phyloP scores from a whole-genome alignment of 1,139 yeast species.

The Taphrina confusa region DNA sequence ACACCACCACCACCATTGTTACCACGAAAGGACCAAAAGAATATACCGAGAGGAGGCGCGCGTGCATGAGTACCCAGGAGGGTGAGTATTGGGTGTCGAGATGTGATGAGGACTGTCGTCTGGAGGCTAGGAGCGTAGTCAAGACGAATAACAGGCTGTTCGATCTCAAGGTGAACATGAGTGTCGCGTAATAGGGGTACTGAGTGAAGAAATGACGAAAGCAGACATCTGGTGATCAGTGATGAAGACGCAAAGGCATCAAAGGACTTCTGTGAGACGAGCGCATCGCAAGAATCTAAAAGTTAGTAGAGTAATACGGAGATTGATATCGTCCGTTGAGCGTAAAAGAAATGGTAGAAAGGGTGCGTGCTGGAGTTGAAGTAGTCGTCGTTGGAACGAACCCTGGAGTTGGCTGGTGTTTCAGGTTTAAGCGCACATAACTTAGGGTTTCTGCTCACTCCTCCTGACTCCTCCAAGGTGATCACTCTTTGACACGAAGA shows the following conservation, averaged over 20 bases:
- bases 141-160: background rate
- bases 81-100: too few relatives aligned
- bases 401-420: background rate
- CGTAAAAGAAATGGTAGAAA: background rate
- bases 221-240: background rate
- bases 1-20: conserved; percentile 14
- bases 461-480: too few relatives aligned
- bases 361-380: background rate
- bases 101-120: background rate
- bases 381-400: background rate
- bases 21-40: conserved; percentile 6
- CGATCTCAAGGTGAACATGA: background rate
- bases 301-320: background rate
- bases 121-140: background rate
- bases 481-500: too few relatives aligned
- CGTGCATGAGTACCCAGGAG: background rate
- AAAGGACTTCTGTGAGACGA: background rate
- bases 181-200: conserved; percentile 3
- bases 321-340: background rate
- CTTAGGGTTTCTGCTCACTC: too few relatives aligned
- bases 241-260: conserved; percentile 6
- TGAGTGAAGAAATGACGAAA: background rate
- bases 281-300: background rate
- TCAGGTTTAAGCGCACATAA: too few relatives aligned
- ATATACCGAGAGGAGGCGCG: background rate